Evolutionary conservation across 2,329 filamentous ascomycete genomes (phyloP), one percentile per base, ranked within the genome.

Genomic region (Metarhizium guizhouense): DNA sequence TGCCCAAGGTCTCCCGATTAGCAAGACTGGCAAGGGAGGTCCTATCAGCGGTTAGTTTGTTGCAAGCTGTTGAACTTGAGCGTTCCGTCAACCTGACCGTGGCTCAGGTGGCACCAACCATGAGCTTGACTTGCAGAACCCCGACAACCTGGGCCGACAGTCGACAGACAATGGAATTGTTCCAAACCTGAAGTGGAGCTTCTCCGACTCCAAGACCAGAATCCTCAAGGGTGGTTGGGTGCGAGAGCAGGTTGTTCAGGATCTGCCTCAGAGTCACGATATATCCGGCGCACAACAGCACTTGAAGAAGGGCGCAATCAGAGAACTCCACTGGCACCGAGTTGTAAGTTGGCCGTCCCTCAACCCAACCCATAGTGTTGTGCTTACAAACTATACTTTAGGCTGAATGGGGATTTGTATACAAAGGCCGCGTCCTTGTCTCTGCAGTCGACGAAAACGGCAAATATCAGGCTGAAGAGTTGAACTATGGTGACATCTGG

Each of bases 251-350:
- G 81, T 86, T 54, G 76, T 86, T 51, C 79, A 80, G n/a, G 85
- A 88, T 64, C 68, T 88, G 6, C 85, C 85, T 0, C 72, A 77
- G 14, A 86, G 83, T 64, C 77, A 82, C 58, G 84, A 87, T 59
- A 85, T 88, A 61, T 74, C 85, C 1, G 84, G 78, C 4, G 85
- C 84, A 1, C 85, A 88, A 66, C 83, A 86, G 68, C 85, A 88
- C 68, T 70, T 88, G 54, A 79, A 76, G 56, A 86, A 86, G 66
- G 84, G 85, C 2, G 81, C 83, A 0, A 78, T 85, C 38, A 77
- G 83, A 6, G 83, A 87, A 65, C 72, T 87, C 13, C 84, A 87
- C 62, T 87, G 83, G 84, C 84, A 87, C 63, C 74, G 76, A 60
- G 81, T 84, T n/a, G 82, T 84, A 71, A 58, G 79, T 71, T 72